Conservation (phyloP, 2,329 filamentous ascomycete genomes). For the Sporothrix pseudoabietina region DNA sequence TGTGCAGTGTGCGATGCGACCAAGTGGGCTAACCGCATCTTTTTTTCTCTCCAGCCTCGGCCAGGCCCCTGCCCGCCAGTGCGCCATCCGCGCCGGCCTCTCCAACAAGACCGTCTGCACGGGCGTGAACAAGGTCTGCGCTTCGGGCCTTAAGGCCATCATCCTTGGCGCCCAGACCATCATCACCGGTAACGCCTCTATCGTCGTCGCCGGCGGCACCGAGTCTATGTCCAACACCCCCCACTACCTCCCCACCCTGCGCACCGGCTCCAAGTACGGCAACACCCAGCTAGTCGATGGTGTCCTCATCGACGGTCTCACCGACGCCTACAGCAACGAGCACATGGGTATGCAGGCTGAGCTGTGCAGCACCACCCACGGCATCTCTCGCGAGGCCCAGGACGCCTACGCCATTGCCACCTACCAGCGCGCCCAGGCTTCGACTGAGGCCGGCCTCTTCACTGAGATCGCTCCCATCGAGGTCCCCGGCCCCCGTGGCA, state of each 20-base stretch:
- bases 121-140: constrained; percentile 98
- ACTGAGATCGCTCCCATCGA: constrained; percentile 88
- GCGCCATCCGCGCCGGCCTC: constrained; percentile 85
- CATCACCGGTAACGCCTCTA: constrained; percentile 89
- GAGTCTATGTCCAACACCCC: constrained; percentile 99
- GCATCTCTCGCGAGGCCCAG: constrained; percentile 79
- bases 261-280: constrained; percentile 90
- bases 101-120: constrained; percentile 78
- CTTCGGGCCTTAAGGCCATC: constrained; percentile 90
- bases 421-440: constrained; percentile 90
- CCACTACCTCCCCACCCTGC: constrained; percentile 88
- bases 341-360: constrained; percentile 95
- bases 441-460: constrained; percentile 80
- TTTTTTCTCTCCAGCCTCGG: constrained; percentile 65
- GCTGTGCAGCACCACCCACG: constrained; percentile 85
- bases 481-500: constrained; percentile 84
- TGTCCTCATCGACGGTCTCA: constrained; percentile 90
- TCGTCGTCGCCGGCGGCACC: constrained; percentile 90
- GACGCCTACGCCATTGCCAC: constrained; percentile 94
- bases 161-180: constrained; percentile 96
- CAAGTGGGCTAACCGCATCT: not conserved
- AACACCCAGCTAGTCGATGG: constrained; percentile 87
- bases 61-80: constrained; percentile 95
- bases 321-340: constrained; percentile 87
- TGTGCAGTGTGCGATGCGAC: not conserved